These are phyloP conservation scores for Hericium rajendrae DNA, from an alignment of 768 basidiomycete genomes.

Conservation along the genomic window DNA sequence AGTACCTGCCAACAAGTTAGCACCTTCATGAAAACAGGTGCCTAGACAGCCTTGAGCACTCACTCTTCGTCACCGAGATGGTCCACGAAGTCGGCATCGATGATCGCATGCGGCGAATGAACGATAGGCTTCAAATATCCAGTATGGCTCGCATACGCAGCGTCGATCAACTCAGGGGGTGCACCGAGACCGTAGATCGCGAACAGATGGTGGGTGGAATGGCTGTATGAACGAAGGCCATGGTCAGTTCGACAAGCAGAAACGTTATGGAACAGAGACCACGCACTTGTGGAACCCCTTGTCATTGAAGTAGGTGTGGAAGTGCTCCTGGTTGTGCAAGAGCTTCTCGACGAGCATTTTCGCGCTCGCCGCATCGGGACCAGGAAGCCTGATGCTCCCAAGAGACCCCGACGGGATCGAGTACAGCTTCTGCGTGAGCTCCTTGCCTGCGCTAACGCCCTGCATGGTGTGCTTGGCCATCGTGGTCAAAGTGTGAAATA, in stretches of 20 bases:
- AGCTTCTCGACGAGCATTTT: conserved; percentile 16
- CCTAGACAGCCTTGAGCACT: conserved; percentile 7
- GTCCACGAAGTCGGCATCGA: conserved; percentile 35
- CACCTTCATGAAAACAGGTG: no score
- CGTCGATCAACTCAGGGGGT: conserved; percentile 27
- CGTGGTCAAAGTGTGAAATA: no score
- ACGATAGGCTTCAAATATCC: conserved; percentile 27
- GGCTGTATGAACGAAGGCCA: conserved; percentile 23
- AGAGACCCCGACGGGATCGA: neutral
- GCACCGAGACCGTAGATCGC: conserved; percentile 57
- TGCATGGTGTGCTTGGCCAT: no score
- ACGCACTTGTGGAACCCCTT: conserved; percentile 23
- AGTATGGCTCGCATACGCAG: conserved; percentile 31
- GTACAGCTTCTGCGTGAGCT: neutral
- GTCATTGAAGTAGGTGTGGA: conserved; percentile 44
- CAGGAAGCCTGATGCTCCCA: neutral
- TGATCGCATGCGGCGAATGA: conserved; percentile 36
- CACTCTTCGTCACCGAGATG: conserved; percentile 51
- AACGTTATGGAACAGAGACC: neutral
- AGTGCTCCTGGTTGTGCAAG: conserved; percentile 40
- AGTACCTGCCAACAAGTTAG: conserved; percentile 28
- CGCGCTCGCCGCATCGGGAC: neutral
- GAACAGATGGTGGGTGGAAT: conserved; percentile 46
- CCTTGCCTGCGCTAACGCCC: neutral
- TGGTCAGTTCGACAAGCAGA: neutral